Percentiles rank a stretch among this genome's conserved stretches.
Evolutionary conservation across 805 yeast species (phyloP).

Genomic region (Metschnikowia anglica): DNA sequence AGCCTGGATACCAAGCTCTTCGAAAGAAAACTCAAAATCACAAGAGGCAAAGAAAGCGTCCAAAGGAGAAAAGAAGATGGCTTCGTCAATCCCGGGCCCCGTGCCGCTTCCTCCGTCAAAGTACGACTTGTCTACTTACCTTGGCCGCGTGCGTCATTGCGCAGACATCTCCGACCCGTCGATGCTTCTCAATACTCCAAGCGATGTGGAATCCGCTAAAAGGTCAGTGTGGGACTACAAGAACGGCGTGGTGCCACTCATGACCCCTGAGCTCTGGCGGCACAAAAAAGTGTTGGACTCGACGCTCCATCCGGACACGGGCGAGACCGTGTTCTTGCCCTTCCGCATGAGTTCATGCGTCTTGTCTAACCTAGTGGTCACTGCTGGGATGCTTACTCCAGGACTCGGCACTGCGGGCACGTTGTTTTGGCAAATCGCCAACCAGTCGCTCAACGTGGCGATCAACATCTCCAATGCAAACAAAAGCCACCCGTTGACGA

Average conservation of each 20-base stretch:
- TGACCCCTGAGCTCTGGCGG: slow-evolving; percentile 84
- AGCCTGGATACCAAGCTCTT: too few species aligned
- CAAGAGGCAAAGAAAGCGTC: too few species aligned
- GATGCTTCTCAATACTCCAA: slow-evolving; percentile 72
- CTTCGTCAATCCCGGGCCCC: slow-evolving; percentile 84
- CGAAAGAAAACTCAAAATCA: too few species aligned
- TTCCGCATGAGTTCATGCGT: slow-evolving; percentile 98
- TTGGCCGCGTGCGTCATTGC: slow-evolving; percentile 95
- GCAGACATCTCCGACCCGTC: slow-evolving; percentile 90
- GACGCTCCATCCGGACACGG: slow-evolving; percentile 94
- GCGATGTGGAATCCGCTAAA: slow-evolving; percentile 64
- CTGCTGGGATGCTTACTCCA: slow-evolving; percentile 98
- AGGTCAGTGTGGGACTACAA: slow-evolving; percentile 66
- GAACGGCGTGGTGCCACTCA: slow-evolving; percentile 59
- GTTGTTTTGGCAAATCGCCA: slow-evolving; percentile 95
- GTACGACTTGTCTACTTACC: slow-evolving; percentile 77
- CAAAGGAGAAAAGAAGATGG: slow-evolving; percentile 52
- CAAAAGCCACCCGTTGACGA: slow-evolving; percentile 87
- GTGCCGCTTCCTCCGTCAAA: slow-evolving; percentile 75
- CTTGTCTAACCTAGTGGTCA: slow-evolving; percentile 86
- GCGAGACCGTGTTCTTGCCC: slow-evolving; percentile 87
- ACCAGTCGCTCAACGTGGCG: slow-evolving; percentile 95
- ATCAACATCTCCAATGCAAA: slow-evolving; percentile 95
- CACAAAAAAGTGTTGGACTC: slow-evolving; percentile 88
- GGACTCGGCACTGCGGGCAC: slow-evolving; percentile 88